Conservation (phyloP, 202 grass and related monocot species). For the Zoysia matrella region DNA sequence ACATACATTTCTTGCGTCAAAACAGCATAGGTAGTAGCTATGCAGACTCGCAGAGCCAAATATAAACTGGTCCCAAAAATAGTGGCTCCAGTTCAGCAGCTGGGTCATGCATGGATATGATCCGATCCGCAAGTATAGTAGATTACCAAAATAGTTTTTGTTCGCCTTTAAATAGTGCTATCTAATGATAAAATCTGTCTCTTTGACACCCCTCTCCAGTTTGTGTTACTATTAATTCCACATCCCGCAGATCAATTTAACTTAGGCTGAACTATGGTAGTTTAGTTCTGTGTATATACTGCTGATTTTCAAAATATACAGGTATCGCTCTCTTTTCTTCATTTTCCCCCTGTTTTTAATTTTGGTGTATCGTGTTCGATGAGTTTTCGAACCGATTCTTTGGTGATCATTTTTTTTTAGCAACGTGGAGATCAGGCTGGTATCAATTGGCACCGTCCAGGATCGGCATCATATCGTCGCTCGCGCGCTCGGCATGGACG, state of each 20-base stretch:
- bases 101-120: slow-evolving; percentile 25
- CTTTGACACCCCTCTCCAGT: slow-evolving; percentile 25
- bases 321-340: not conserved
- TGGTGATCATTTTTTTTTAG: not conserved
- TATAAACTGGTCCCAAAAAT: slow-evolving; percentile 44
- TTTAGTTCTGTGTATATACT: slow-evolving; percentile 27
- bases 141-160: slow-evolving; percentile 49
- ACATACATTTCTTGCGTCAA: not conserved
- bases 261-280: slow-evolving; percentile 31
- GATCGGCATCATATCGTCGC: not conserved
- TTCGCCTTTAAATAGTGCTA: slow-evolving; percentile 42
- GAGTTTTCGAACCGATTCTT: not conserved
- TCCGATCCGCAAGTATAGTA: slow-evolving; percentile 39
- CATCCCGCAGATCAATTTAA: slow-evolving; percentile 45
- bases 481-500: slow-evolving; percentile 35
- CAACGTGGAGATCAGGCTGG: slow-evolving; percentile 8
- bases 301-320: slow-evolving; percentile 17
- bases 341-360: not conserved
- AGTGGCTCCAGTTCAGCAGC: slow-evolving; percentile 20
- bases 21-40: not conserved
- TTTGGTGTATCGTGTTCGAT: not conserved
- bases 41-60: not conserved
- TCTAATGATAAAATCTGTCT: slow-evolving; percentile 27
- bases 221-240: slow-evolving; percentile 33
- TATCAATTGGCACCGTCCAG: not conserved